phyloP scores from a whole-genome alignment of 1,139 yeast species.

The Candida albicans region DNA sequence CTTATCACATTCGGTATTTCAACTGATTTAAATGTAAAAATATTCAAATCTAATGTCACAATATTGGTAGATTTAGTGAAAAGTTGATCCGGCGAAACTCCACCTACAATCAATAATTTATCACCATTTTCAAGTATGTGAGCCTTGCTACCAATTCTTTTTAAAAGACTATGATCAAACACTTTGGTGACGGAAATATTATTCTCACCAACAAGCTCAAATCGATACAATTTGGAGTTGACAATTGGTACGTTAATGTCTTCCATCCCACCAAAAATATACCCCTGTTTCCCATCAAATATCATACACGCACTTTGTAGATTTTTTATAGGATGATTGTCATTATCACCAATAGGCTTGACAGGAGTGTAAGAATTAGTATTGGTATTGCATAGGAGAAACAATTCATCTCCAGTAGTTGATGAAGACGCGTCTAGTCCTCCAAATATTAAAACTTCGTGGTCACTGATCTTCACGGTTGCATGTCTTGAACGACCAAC shows the following conservation, averaged over 20 bases:
- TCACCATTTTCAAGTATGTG: conserved; percentile 21
- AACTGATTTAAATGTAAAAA: conserved; percentile 22
- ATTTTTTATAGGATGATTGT: conserved; percentile 6
- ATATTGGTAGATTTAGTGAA: conserved; percentile 30
- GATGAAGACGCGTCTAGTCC: conserved; percentile 10
- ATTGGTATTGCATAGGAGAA: conserved; percentile 21
- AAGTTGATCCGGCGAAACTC: conserved; percentile 48
- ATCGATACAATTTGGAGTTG: conserved; percentile 33
- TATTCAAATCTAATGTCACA: conserved; percentile 18
- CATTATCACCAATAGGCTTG: conserved; percentile 17
- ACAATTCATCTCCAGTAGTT: conserved; percentile 14
- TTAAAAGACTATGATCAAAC: conserved; percentile 13
- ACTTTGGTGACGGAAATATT: conserved; percentile 3
- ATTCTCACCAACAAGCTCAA: conserved; percentile 21
- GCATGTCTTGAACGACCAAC: conserved; percentile 56
- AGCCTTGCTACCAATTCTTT: conserved; percentile 50
- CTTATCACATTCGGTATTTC: conserved; percentile 35
- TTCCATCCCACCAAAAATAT: conserved; percentile 56
- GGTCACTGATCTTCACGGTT: conserved; percentile 32
- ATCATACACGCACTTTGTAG: conserved; percentile 34
- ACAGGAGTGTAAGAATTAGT: conserved; percentile 18
- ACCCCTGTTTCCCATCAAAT: conserved; percentile 39
- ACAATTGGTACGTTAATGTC: conserved; percentile 32
- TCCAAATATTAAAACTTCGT: conserved; percentile 52
- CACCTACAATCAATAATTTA: conserved; percentile 56